phyloP scores from a whole-genome alignment of 1,284 basidiomycete species.

The Sparassis latifolia region DNA sequence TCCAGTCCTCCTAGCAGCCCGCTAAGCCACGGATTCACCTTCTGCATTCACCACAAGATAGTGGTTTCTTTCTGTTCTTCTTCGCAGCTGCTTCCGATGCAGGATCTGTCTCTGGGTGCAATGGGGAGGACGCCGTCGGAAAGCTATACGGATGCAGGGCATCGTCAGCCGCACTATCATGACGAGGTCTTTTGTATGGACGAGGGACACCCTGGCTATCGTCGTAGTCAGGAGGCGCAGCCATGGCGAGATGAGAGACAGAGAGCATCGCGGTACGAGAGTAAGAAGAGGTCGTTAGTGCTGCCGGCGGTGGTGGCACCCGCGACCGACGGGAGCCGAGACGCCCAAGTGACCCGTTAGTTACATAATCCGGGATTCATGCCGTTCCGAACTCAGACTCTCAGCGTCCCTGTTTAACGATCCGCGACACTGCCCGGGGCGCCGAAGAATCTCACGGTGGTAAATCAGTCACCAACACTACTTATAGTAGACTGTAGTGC shows the following conservation, averaged over 20 bases:
- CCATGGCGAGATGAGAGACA: conserved; percentile 3
- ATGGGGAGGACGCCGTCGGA: conserved; percentile 7
- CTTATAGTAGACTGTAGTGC: no score
- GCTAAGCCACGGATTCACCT: conserved; percentile 25
- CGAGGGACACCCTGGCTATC: conserved; percentile 20
- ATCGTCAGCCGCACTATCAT: conserved; percentile 9
- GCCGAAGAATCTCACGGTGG: no score
- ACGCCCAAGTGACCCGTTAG: conserved; percentile 2
- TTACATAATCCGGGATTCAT: no score
- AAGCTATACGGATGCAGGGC: conserved; percentile 5
- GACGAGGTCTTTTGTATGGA: conserved; percentile 18
- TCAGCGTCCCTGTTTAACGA: no score
- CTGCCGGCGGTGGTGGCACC: conserved; percentile 8
- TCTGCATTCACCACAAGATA: conserved; percentile 55
- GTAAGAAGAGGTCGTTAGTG: conserved; percentile 1
- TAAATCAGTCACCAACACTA: no score
- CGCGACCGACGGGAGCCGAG: not conserved
- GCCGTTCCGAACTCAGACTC: no score
- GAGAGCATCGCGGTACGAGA: conserved; percentile 7
- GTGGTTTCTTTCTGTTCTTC: conserved; percentile 35
- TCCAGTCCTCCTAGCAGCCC: conserved; percentile 10
- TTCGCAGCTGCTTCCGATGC: conserved; percentile 21
- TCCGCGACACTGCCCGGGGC: no score
- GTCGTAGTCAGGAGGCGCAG: not conserved
- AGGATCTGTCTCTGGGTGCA: conserved; percentile 21